Evolutionary conservation across 75 land plant genomes (phyloP).

Genomic region (Chamaecyparis obtusa): DNA sequence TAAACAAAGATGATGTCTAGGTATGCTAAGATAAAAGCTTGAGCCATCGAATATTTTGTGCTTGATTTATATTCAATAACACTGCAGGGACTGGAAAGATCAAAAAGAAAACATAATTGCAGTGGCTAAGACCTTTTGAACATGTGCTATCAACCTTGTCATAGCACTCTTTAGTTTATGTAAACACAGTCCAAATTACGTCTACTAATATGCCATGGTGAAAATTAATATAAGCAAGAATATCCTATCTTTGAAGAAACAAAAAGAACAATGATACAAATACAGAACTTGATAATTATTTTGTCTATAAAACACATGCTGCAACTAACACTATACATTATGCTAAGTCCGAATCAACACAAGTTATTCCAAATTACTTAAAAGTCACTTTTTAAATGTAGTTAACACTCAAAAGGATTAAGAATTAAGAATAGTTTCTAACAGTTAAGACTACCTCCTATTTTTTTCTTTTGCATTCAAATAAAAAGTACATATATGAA

Average conservation of each 20-base stretch:
- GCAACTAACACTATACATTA: neutral
- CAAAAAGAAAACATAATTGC: neutral
- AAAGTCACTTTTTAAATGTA: neutral
- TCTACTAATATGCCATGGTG: conserved; percentile 59
- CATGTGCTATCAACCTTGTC: conserved; percentile 97
- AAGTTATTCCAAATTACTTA: neutral
- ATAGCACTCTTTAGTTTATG: conserved; percentile 96
- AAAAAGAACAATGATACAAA: neutral
- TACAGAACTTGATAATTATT: neutral
- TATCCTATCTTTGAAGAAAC: neutral
- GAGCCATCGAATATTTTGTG: neutral
- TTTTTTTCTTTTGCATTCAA: neutral
- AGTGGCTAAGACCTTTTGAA: conserved; percentile 75
- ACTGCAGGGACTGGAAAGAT: neutral
- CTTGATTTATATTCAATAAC: neutral
- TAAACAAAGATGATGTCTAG: neutral
- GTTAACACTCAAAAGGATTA: neutral
- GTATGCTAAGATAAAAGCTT: neutral
- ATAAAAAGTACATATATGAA: neutral
- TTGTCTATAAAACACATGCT: neutral
- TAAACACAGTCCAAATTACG: conserved; percentile 92
- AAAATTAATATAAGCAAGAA: conserved; percentile 7
- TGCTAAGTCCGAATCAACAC: neutral
- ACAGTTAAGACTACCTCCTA: neutral
- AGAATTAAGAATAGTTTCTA: neutral